Evolutionary conservation across 2,329 filamentous ascomycete genomes (phyloP).

Genomic region (Epichloe brachyelytri): DNA sequence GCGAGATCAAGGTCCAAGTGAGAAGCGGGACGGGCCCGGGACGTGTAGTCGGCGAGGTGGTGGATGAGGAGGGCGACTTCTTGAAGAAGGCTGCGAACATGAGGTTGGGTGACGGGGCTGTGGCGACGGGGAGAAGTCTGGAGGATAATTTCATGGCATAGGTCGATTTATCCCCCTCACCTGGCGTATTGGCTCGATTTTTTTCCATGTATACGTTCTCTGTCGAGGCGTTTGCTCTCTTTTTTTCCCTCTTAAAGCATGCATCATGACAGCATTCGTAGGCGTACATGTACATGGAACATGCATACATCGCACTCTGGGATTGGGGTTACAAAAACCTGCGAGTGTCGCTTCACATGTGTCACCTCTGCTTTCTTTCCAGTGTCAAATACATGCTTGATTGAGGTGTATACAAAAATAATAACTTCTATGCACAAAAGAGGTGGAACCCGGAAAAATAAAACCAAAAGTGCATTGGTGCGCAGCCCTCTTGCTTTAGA

Average conservation of each 20-base stretch:
- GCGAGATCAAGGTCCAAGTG: conserved; percentile 43
- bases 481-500: not conserved
- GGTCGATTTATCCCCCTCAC: not conserved
- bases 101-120: conserved; percentile 19
- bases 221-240: not conserved
- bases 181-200: not conserved
- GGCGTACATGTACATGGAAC: too few relatives aligned
- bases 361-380: too few relatives aligned
- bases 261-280: not conserved
- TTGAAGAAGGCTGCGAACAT: conserved; percentile 30
- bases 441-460: not conserved
- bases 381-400: too few relatives aligned
- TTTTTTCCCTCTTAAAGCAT: fast-evolving
- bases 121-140: conserved; percentile 14
- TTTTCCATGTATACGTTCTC: not conserved
- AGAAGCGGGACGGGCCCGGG: conserved; percentile 20
- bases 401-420: too few relatives aligned
- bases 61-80: conserved; percentile 16
- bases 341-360: too few relatives aligned
- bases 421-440: too few relatives aligned
- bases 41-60: not conserved
- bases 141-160: conserved; percentile 35
- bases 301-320: too few relatives aligned
- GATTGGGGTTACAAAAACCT: too few relatives aligned
- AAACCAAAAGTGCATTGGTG: too few relatives aligned